Conservation (phyloP, 441 rosid species). For the Pelargonium cotyledonis region DNA sequence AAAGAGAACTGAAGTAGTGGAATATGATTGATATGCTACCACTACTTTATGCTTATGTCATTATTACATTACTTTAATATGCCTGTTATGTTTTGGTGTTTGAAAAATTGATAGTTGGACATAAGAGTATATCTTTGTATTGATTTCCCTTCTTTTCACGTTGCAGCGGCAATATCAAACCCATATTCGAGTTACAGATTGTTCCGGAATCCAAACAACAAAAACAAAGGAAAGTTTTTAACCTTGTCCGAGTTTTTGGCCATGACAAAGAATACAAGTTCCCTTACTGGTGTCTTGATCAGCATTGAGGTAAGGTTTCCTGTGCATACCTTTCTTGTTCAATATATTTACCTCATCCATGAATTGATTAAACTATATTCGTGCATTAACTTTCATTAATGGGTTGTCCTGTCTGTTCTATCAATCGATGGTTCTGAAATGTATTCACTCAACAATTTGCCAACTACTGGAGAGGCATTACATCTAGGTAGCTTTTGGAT, state of each 20-base stretch:
- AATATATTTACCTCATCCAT: background rate
- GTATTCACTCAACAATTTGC: no score
- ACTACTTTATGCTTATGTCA: no score
- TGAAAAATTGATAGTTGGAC: no score
- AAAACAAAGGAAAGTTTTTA: constrained; percentile 29
- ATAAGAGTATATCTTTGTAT: background rate
- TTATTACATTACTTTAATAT: background rate
- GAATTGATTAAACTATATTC: background rate
- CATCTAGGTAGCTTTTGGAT: no score
- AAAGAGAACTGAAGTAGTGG: background rate
- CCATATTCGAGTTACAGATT: constrained; percentile 1
- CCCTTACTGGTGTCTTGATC: constrained; percentile 42
- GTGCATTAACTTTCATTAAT: no score
- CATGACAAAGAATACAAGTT: constrained; percentile 31
- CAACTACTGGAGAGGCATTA: no score
- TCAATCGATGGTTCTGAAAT: no score
- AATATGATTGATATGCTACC: no score
- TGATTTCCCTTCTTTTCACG: background rate
- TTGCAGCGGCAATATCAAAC: constrained; percentile 34
- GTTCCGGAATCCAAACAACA: constrained; percentile 37
- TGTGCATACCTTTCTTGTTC: background rate
- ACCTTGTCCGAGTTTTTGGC: constrained; percentile 34
- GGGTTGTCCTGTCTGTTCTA: no score
- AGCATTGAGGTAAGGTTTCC: constrained; percentile 37
- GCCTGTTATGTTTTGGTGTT: background rate